Percentiles rank a stretch among this genome's conserved stretches.
phyloP scores from a whole-genome alignment of 257 asterid genomes.

The Eustoma russellianum region DNA sequence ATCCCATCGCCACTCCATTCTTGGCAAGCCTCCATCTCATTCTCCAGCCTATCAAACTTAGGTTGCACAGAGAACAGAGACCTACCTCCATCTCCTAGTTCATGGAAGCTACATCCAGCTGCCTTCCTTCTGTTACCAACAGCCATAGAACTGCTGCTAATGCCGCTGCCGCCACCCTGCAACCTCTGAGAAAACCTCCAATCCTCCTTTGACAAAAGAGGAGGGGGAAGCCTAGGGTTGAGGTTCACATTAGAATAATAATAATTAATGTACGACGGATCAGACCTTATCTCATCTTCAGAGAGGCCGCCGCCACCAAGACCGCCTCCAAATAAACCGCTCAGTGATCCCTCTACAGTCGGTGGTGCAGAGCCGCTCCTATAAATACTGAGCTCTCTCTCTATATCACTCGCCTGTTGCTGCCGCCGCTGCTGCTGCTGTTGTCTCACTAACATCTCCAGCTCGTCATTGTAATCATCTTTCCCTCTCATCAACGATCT shows the following conservation, averaged over 20 bases:
- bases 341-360: constrained; percentile 41
- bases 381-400: constrained; percentile 38
- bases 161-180: constrained; percentile 29
- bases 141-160: constrained; percentile 12
- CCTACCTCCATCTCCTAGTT: constrained; percentile 17
- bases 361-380: constrained; percentile 80
- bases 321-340: constrained; percentile 21
- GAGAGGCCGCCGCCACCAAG: constrained; percentile 14
- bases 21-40: constrained; percentile 19
- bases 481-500: constrained; percentile 27
- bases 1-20: constrained; percentile 63
- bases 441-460: constrained; percentile 38
- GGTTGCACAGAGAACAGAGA: constrained; percentile 44
- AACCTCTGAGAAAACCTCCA: constrained; percentile 34
- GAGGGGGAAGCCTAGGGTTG: constrained; percentile 67
- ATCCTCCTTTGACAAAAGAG: constrained; percentile 38
- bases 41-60: constrained; percentile 36
- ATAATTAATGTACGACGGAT: constrained; percentile 56
- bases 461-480: constrained; percentile 39
- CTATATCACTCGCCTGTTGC: constrained; percentile 36
- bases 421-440: constrained; percentile 24
- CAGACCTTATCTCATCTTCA: constrained; percentile 63
- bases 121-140: constrained; percentile 51
- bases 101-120: constrained; percentile 13
- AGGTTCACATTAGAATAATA: constrained; percentile 56